phyloP scores from a whole-genome alignment of 1,284 basidiomycete genomes.

The Fomes fomentarius region DNA sequence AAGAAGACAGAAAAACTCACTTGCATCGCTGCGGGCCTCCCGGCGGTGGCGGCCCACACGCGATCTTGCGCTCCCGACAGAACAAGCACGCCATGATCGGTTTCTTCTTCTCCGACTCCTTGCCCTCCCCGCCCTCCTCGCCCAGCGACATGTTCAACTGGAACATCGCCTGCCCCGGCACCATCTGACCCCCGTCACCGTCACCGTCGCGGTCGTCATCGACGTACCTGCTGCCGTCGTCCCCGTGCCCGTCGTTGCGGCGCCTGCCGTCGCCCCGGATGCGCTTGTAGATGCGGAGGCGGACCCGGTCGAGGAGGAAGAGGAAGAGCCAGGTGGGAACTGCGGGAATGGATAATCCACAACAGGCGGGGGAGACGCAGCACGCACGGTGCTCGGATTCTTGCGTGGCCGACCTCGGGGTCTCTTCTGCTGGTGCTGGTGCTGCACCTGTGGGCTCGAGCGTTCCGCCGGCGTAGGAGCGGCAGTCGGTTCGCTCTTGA shows the following conservation, averaged over 20 bases:
- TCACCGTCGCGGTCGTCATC: background rate
- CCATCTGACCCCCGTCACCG: conserved; percentile 10
- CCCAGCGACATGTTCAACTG: conserved; percentile 22
- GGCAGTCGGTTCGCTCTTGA: too few species aligned
- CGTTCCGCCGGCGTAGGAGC: background rate
- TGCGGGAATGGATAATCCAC: conserved; percentile 25
- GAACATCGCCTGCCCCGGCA: conserved; percentile 31
- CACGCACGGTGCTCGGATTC: conserved; percentile 5
- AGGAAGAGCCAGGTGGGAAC: background rate
- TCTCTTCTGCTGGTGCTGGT: conserved; percentile 16
- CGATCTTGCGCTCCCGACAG: conserved; percentile 44
- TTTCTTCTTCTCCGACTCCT: conserved; percentile 35
- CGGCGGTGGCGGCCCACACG: conserved; percentile 38
- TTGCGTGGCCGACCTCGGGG: conserved; percentile 29
- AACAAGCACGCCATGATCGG: conserved; percentile 43
- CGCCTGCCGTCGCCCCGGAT: too few species aligned
- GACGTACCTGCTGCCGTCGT: background rate
- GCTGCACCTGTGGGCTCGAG: background rate
- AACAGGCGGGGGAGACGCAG: conserved; percentile 10
- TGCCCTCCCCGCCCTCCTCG: conserved; percentile 1
- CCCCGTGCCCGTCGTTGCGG: background rate
- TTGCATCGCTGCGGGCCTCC: conserved; percentile 36
- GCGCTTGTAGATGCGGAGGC: too few species aligned
- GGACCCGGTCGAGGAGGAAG: background rate
- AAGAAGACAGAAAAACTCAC: conserved; percentile 26